Evolutionary conservation across 169 alveolate genomes (phyloP), one percentile per base, ranked within the genome.

Genomic region (Eimeria praecox): DNA sequence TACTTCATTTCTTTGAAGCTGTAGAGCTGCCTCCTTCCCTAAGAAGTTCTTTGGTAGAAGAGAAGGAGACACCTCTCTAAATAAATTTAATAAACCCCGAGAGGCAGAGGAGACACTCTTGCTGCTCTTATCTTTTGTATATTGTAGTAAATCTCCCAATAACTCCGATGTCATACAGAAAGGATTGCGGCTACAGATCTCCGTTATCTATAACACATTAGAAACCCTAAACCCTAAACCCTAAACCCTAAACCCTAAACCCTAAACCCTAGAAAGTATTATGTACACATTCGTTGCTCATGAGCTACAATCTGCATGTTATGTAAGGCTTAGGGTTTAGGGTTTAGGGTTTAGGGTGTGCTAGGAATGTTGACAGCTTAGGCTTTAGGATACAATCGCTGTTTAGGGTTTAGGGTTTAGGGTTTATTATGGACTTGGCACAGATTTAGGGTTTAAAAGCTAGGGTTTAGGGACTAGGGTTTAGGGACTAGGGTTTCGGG

Each of bases 101-200:
- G 98, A 98, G 46, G 99, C 99, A 42, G 96, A 95, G 30, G 98
- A 95, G 5, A 98, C 98, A 71, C 91, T 82, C 49, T 80, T 91
- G 54, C 98, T 97, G 85, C 96, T 97, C 77, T 98, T 98, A 90
- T 97, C 96, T 16, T 92, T 95, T 46, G 97, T 97, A 94, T 97
- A 98, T 52, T 95, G 96, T 35, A 96, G 95, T 59, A 98, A 86
- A 92, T 98, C 97, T 20, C 97, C 96, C 44, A 97, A 95, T 66
- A 97, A 82, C 49, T 97, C 98, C 78, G 96, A 95, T 91, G 97
- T 97, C 92, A 98, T 92, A 27, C 97, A 98, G 71, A 95, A 93
- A 2, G 99, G 99, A 94, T 97, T 97, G 93, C 99, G 93, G 95
- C 97, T 96, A 59, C 97, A 96, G 35, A 98, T 97, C 88, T 97